These are phyloP conservation scores for Sporothrix euskadiensis DNA, from an alignment of 2,329 filamentous ascomycete species.

Conservation along the genomic window DNA sequence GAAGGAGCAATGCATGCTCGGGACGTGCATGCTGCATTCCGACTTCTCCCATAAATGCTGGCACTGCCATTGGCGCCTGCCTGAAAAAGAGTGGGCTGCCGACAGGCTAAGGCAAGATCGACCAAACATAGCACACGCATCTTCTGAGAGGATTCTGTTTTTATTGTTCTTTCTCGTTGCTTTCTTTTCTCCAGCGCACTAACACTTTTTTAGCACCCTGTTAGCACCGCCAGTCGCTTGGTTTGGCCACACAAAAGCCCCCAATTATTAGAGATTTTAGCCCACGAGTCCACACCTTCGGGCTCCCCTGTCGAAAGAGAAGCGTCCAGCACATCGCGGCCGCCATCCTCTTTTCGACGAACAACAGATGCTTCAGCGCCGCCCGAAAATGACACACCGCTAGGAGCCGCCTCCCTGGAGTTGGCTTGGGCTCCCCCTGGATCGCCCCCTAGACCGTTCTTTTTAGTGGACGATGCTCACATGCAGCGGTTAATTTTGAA, in stretches of 20 bases:
- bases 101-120: neutral
- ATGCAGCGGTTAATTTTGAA: constrained; percentile 1
- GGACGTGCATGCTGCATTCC: constrained; percentile 12
- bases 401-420: constrained; percentile 2
- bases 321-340: neutral
- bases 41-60: constrained; percentile 24
- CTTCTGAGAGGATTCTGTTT: neutral
- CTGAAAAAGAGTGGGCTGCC: constrained; percentile 1
- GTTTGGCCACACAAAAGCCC: neutral
- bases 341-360: neutral
- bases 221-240: neutral
- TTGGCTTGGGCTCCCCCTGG: constrained; percentile 9
- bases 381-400: constrained; percentile 14
- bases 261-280: neutral
- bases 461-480: constrained; percentile 20
- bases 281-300: neutral
- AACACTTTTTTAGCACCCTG: neutral
- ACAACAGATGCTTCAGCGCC: neutral
- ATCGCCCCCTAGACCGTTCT: constrained; percentile 4
- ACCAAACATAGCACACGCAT: neutral
- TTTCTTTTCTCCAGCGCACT: constrained; percentile 17
- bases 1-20: constrained; percentile 6
- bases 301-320: neutral
- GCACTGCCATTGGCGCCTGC: constrained; percentile 16
- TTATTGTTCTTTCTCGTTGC: neutral